phyloP scores from a whole-genome alignment of 495 filamentous ascomycete genomes.

The Talaromyces wortmannii region DNA sequence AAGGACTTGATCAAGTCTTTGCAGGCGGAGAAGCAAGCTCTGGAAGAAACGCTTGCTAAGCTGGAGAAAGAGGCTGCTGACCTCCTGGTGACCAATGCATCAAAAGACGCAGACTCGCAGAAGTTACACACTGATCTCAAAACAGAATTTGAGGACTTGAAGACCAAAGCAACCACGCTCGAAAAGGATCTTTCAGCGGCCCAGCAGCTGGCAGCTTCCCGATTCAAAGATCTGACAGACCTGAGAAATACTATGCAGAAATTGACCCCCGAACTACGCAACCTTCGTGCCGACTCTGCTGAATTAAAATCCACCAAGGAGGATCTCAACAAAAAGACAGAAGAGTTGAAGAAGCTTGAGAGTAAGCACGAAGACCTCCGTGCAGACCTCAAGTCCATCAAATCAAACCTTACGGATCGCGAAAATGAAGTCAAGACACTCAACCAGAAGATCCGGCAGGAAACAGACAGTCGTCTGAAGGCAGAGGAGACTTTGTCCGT shows the following conservation, averaged over 20 bases:
- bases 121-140: slow-evolving; percentile 53
- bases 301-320: slow-evolving; percentile 65
- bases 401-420: slow-evolving; percentile 60
- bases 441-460: slow-evolving; percentile 67
- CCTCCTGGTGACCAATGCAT: slow-evolving; percentile 45
- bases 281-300: slow-evolving; percentile 65
- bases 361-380: slow-evolving; percentile 73
- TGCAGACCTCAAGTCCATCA: slow-evolving; percentile 60
- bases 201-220: slow-evolving; percentile 72
- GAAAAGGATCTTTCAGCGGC: slow-evolving; percentile 83
- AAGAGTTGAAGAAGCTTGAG: slow-evolving; percentile 68
- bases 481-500: slow-evolving; percentile 70
- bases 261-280: slow-evolving; percentile 75
- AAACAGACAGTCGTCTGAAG: slow-evolving; percentile 61
- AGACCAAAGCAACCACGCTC: slow-evolving; percentile 57
- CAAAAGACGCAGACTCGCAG: slow-evolving; percentile 41
- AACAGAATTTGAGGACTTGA: slow-evolving; percentile 68
- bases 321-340: slow-evolving; percentile 58
- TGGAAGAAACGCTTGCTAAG: slow-evolving; percentile 57
- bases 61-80: slow-evolving; percentile 59
- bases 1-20: slow-evolving; percentile 73
- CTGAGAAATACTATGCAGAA: slow-evolving; percentile 73
- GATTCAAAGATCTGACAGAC: slow-evolving; percentile 84
- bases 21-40: slow-evolving; percentile 46
- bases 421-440: slow-evolving; percentile 71